A percentile compares a stretch with the other conserved stretches of the same genome.
These are phyloP conservation scores for Xylariales sp. DNA, from an alignment of 2,329 filamentous ascomycete genomes.

Conservation along the genomic window DNA sequence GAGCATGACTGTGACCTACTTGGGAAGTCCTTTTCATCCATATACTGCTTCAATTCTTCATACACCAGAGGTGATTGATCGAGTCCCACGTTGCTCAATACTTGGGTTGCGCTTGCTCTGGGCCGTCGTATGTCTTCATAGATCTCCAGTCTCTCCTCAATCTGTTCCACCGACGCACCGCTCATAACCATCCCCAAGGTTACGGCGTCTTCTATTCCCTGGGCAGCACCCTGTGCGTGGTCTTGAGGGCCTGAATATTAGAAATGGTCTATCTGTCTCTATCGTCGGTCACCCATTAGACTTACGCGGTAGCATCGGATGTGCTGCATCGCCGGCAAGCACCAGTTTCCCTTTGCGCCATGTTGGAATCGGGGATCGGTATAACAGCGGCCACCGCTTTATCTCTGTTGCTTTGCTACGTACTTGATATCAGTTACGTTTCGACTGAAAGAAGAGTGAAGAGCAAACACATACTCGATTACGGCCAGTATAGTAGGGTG, in stretches of 20 bases:
- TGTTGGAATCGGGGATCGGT: conserved; percentile 24
- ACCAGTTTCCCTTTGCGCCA: conserved; percentile 27
- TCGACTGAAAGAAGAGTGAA: conserved; percentile 19
- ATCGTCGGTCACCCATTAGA: conserved; percentile 3
- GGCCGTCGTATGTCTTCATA: conserved; percentile 20
- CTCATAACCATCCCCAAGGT: conserved; percentile 25
- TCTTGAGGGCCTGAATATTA: no score
- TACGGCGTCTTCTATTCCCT: conserved; percentile 30
- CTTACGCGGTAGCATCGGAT: conserved; percentile 33
- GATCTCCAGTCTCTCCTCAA: conserved; percentile 16
- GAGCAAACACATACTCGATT: conserved; percentile 21
- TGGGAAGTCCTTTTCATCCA: conserved; percentile 1
- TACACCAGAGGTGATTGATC: conserved; percentile 11
- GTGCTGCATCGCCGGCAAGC: conserved; percentile 31
- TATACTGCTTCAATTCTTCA: conserved; percentile 4
- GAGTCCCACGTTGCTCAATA: conserved; percentile 23
- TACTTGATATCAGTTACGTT: conserved; percentile 14
- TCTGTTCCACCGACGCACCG: conserved; percentile 12
- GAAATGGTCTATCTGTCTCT: not conserved
- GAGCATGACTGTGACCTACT: not conserved
- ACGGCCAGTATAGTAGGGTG: conserved; percentile 20
- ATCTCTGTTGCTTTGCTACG: conserved; percentile 30
- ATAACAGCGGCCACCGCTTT: conserved; percentile 30
- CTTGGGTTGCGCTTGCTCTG: conserved; percentile 18
- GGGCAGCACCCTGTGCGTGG: conserved; percentile 32